Evolutionary conservation across 805 yeast genomes (phyloP), one percentile per base, ranked within the genome.

Genomic region (Metschnikowia noctiluminum): DNA sequence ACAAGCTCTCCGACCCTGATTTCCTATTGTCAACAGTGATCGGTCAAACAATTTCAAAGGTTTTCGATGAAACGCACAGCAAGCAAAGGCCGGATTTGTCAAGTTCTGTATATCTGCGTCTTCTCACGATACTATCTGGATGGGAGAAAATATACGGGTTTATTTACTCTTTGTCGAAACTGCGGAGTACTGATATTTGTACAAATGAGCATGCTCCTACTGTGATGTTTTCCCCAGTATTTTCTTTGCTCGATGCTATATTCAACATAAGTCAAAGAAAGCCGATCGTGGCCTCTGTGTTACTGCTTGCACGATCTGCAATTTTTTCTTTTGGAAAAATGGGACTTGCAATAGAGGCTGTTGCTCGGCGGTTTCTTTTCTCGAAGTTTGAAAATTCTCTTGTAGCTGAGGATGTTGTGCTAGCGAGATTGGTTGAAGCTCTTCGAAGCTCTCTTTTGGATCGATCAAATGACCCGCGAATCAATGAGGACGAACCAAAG

Each of bases 211-310:
- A 15, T 28, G 36, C 31, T 13, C 43, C 49, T 9, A 32, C 43
- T 10, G 35, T 53, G 2, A 34, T 48, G 2, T 46, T 50, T 28
- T 56, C 62, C 10, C 56, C 63, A 5, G 46, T 62, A 8, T 45
- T 62, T 38, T 43, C 49, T 13, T 50, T 63, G 10, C 6, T 61
- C 10, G 58, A 62, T 41, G 52, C 60, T 1, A 12, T 62, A 28
- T 55, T 60, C 8, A 42, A 46, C 28, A 48, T 63, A 36, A 54
- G 58, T 27, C 30, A 37, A 28, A 40, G 59, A 27, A 59, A 58
- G 38, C 64, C 65, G 9, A 38, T 62, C 15, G 40, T 59, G 11
- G 30, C 49, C 12, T 50, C 54, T 2, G 13, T 54, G 6, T 27
- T 61, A 21, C 30, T 35, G n/a, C 45, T 40, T 21, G 32, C 36